Base-by-base conservation (phyloP, 2,329 filamentous ascomycete species). In the Colletotrichum lini region DNA sequence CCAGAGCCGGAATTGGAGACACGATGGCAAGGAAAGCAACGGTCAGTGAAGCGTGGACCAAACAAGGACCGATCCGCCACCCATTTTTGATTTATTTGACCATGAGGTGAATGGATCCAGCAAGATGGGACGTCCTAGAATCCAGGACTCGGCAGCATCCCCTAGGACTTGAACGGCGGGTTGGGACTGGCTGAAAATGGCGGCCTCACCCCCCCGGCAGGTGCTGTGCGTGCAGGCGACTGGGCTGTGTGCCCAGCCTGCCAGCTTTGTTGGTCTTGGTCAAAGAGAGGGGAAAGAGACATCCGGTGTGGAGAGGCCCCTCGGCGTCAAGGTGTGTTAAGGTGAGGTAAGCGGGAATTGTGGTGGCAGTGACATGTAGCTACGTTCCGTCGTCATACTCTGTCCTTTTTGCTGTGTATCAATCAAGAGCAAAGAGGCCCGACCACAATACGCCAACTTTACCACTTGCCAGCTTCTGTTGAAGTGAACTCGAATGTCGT, bases 71-170 rank as follows among this genome's bases (percentile, higher is more conserved):
- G 50, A 64, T 66, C 57, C 65, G 70, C 61, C 60, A 73, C 61
- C 57, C 70, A 73, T 73, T 62, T 62, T 72, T 64, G 65, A 52
- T 70, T 70, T 73, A 73, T 69, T 50, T 60, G 53, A 44, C 56
- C 35, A 59, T 67, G 64, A 26, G 57, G 56, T 70, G 57, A 50
- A 30, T 70, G 68, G 52, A 60, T 21, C 53, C 26, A 40, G 42
- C 64, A 52, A 67, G 64, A 52, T 21, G 21, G 57, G 68, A 40
- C 10, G 70, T 72, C 70, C 59, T 70, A 70, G 70, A 70, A 66
- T 60, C 38, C 56, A 72, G 66, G 70, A 72, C 66, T 72, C 50
- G 60, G 47, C 52, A 60, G 60, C 54, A 68, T 59, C 26, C 35
- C 65, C 42, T 66, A 72, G 70, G 67, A 72, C 70, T 72, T 70